Conservation (phyloP, 2,329 filamentous ascomycete genomes). For the Elsinoe batatas region DNA sequence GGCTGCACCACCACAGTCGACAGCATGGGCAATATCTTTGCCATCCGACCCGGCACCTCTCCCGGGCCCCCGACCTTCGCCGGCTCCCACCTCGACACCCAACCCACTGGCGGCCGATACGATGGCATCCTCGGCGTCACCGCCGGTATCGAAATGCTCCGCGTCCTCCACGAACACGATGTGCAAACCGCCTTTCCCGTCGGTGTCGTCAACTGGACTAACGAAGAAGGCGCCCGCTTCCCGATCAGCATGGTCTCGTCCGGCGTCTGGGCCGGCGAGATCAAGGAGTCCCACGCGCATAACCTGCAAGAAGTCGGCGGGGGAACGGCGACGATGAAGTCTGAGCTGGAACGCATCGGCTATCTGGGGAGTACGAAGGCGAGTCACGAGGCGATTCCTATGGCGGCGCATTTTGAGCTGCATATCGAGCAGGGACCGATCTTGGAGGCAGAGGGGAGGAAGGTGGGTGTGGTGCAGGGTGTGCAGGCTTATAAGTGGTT, state of each 20-base stretch:
- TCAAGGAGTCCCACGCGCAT: conserved; percentile 53
- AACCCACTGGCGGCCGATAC: conserved; percentile 55
- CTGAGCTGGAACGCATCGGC: conserved; percentile 60
- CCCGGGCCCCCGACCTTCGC: conserved; percentile 56
- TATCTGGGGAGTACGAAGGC: conserved; percentile 53
- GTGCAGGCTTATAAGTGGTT: conserved; percentile 71
- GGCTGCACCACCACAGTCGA: conserved; percentile 62
- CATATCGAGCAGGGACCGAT: conserved; percentile 80
- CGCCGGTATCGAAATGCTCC: conserved; percentile 63
- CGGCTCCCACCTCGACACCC: conserved; percentile 54
- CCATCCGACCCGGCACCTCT: conserved; percentile 53
- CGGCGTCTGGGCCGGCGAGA: conserved; percentile 65
- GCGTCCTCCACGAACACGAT: conserved; percentile 55
- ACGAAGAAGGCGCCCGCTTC: conserved; percentile 74
- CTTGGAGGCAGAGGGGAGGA: conserved; percentile 53
- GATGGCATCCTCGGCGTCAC: conserved; percentile 69
- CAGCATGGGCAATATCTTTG: conserved; percentile 73
- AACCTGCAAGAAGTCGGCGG: conserved; percentile 53
- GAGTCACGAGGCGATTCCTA: conserved; percentile 50
- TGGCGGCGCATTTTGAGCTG: conserved; percentile 71
- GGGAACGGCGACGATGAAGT: conserved; percentile 52
- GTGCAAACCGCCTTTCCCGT: conserved; percentile 61
- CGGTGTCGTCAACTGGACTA: conserved; percentile 71
- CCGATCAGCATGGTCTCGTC: conserved; percentile 65
- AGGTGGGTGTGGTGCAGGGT: conserved; percentile 60